Evolutionary conservation across 257 asterid genomes (phyloP).

Genomic region (Asclepias syriaca): DNA sequence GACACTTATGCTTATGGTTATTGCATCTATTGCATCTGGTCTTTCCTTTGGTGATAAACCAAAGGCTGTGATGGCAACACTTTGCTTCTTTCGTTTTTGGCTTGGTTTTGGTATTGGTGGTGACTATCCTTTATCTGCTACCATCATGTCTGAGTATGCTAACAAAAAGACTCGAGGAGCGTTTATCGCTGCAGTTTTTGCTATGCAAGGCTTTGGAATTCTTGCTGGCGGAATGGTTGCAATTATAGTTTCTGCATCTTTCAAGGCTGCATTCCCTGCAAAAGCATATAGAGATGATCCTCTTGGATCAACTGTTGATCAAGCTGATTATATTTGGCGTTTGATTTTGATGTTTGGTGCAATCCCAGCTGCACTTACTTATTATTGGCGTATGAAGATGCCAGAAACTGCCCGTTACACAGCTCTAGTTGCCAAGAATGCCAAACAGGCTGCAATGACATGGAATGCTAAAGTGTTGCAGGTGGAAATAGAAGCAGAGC

Average conservation of each 20-base stretch:
- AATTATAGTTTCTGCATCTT: slow-evolving; percentile 8
- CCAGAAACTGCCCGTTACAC: slow-evolving; percentile 84
- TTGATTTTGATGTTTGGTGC: slow-evolving; percentile 65
- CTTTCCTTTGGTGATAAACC: slow-evolving; percentile 18
- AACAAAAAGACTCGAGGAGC: slow-evolving; percentile 25
- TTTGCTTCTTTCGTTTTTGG: slow-evolving; percentile 27
- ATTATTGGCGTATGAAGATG: slow-evolving; percentile 81
- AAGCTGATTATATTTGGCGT: slow-evolving; percentile 67
- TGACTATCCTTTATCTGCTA: slow-evolving; percentile 24
- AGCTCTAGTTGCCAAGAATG: slow-evolving; percentile 60
- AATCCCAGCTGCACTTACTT: slow-evolving; percentile 53
- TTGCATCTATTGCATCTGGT: slow-evolving; percentile 22
- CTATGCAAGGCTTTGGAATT: slow-evolving; percentile 27
- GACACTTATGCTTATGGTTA: slow-evolving; percentile 22
- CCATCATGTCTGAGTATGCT: slow-evolving; percentile 27
- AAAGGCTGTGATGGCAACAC: slow-evolving; percentile 18
- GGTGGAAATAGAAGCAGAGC: slow-evolving; percentile 54
- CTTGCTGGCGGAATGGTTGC: slow-evolving; percentile 19
- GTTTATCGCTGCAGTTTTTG: slow-evolving; percentile 25
- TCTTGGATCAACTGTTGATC: slow-evolving; percentile 36
- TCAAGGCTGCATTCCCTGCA: slow-evolving; percentile 27
- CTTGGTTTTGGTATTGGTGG: slow-evolving; percentile 28
- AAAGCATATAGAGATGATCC: slow-evolving; percentile 27
- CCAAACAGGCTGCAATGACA: slow-evolving; percentile 58
- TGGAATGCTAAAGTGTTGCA: slow-evolving; percentile 52